Evolutionary conservation across 1,284 basidiomycete species (phyloP).

Genomic region (Heterobasidion occidentale): DNA sequence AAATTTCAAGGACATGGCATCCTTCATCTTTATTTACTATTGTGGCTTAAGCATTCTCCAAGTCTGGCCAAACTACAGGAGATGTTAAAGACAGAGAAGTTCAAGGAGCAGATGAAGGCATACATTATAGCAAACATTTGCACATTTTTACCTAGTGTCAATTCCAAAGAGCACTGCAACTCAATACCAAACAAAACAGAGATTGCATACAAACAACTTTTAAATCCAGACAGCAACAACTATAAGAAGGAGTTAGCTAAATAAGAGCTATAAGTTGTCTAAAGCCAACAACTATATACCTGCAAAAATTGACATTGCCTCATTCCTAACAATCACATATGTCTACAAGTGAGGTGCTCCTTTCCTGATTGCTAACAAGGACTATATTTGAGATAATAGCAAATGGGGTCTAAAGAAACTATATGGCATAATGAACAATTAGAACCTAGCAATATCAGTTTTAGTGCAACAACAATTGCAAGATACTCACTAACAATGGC

Average conservation of each 20-base stretch:
- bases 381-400: constrained; percentile 16
- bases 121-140: constrained; percentile 23
- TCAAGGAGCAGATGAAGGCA: constrained; percentile 14
- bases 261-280: constrained; percentile 11
- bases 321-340: constrained; percentile 11
- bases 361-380: constrained; percentile 14
- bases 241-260: not conserved
- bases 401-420: constrained; percentile 15
- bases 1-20: constrained; percentile 22
- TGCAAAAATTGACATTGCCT: constrained; percentile 20
- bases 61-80: constrained; percentile 16
- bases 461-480: constrained; percentile 26
- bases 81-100: constrained; percentile 16
- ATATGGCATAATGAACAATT: constrained; percentile 21
- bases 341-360: constrained; percentile 29
- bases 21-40: constrained; percentile 21
- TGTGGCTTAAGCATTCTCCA: constrained; percentile 22
- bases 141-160: constrained; percentile 17
- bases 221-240: constrained; percentile 8
- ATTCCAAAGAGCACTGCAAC: constrained; percentile 6
- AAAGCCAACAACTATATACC: constrained; percentile 22
- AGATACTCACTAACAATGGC: constrained; percentile 22
- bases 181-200: constrained; percentile 12
- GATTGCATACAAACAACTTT: constrained; percentile 16
- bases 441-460: constrained; percentile 17